Conservation (phyloP, 352 stramenopile species). For the Phytophthora hybrid region DNA sequence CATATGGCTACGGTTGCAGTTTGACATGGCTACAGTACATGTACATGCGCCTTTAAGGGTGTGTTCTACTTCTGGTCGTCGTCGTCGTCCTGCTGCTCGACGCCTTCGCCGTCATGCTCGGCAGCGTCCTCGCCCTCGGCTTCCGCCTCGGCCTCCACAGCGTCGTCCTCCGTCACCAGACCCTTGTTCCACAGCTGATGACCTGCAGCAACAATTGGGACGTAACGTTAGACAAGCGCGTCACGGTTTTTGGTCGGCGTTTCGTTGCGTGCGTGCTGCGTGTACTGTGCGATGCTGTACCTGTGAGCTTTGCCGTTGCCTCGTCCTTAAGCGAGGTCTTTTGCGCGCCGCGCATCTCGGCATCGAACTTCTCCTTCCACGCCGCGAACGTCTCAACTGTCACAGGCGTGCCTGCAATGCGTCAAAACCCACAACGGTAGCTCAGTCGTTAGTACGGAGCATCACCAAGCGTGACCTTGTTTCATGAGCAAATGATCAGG, state of each 20-base stretch:
- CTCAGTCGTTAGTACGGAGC: neutral
- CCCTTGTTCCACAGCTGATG: conserved; percentile 77
- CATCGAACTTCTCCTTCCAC: conserved; percentile 80
- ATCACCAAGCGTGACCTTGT: neutral
- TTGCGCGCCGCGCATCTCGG: conserved; percentile 57
- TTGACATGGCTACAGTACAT: conserved; percentile 12
- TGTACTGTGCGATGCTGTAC: conserved; percentile 29
- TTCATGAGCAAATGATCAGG: neutral
- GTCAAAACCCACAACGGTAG: conserved; percentile 5
- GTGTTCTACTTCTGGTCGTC: conserved; percentile 34
- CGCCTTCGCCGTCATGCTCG: conserved; percentile 42
- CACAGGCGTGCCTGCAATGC: conserved; percentile 68
- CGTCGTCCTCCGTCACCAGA: conserved; percentile 74
- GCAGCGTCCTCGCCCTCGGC: conserved; percentile 57
- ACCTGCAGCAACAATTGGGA: conserved; percentile 37
- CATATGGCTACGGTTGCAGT: conserved; percentile 8
- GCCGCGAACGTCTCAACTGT: conserved; percentile 79
- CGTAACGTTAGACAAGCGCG: conserved; percentile 15
- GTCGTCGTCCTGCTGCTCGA: conserved; percentile 33
- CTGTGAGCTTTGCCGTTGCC: conserved; percentile 77
- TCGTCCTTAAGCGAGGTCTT: conserved; percentile 76
- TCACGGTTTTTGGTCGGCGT: neutral
- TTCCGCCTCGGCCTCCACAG: conserved; percentile 48
- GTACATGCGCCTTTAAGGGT: neutral
- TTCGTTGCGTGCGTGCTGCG: neutral